A percentile compares a stretch with the other conserved stretches of the same genome.
phyloP scores from a whole-genome alignment of 352 stramenopile species.

The Blastocystis hominis region DNA sequence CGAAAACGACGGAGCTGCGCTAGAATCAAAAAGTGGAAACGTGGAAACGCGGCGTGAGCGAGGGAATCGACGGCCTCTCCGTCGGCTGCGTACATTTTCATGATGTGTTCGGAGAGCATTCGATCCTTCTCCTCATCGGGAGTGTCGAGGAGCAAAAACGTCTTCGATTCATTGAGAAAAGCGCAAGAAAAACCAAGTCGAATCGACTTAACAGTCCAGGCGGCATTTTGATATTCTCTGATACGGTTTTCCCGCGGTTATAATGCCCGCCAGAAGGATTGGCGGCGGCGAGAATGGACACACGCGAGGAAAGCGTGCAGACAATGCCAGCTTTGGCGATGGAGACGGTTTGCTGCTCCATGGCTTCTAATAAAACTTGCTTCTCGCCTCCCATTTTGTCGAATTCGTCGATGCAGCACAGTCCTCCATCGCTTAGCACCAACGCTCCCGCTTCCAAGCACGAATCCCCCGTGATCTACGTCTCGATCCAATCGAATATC shows the following conservation, averaged over 20 bases:
- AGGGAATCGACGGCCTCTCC: neutral
- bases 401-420: slow-evolving; percentile 95
- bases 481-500: slow-evolving; percentile 76
- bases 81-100: slow-evolving; percentile 71
- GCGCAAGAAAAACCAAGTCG: slow-evolving; percentile 81
- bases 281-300: slow-evolving; percentile 85
- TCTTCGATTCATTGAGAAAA: neutral
- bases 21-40: too few species aligned
- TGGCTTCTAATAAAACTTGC: slow-evolving; percentile 85
- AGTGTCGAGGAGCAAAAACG: slow-evolving; percentile 77
- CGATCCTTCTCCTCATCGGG: slow-evolving; percentile 81
- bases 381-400: slow-evolving; percentile 88
- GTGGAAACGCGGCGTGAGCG: too few species aligned
- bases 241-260: slow-evolving; percentile 81
- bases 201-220: slow-evolving; percentile 86
- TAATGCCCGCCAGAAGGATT: slow-evolving; percentile 92
- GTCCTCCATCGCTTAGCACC: slow-evolving; percentile 81
- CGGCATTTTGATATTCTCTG: slow-evolving; percentile 91
- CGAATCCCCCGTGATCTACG: slow-evolving; percentile 61
- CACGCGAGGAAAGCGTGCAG: slow-evolving; percentile 82
- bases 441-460: slow-evolving; percentile 63
- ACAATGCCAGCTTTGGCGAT: slow-evolving; percentile 84
- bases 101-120: slow-evolving; percentile 84
- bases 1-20: neutral
- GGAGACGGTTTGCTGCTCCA: slow-evolving; percentile 88